phyloP scores from a whole-genome alignment of 805 yeast genomes.

The Teunomyces kruisii region DNA sequence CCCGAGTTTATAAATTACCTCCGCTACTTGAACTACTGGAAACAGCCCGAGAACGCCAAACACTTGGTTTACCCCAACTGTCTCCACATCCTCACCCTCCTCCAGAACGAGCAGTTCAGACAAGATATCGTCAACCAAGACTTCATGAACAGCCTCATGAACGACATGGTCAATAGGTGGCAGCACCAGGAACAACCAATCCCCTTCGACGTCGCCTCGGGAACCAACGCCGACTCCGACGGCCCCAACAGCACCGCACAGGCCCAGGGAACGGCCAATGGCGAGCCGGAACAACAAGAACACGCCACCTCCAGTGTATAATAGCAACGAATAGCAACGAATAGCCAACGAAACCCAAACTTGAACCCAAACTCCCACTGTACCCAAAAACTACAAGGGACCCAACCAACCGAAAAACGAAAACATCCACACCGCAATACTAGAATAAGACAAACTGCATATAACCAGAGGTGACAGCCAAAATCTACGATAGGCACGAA shows the following conservation, averaged over 20 bases:
- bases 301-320: neutral
- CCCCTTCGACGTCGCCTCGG: neutral
- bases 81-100: slow-evolving; percentile 70
- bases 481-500: too few relatives aligned
- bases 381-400: too few relatives aligned
- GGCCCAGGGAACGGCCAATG: neutral
- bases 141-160: slow-evolving; percentile 58
- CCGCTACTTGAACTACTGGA: slow-evolving; percentile 85
- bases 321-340: too few relatives aligned
- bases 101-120: slow-evolving; percentile 54
- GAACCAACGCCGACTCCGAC: neutral
- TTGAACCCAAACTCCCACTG: too few relatives aligned
- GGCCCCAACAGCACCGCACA: neutral
- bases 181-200: slow-evolving; percentile 25
- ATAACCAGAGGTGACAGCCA: neutral
- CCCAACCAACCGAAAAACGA: too few relatives aligned
- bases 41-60: slow-evolving; percentile 64
- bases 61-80: slow-evolving; percentile 86
- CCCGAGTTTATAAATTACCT: slow-evolving; percentile 72
- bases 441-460: neutral
- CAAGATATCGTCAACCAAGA: slow-evolving; percentile 56
- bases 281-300: neutral
- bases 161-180: slow-evolving; percentile 79
- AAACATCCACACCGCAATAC: neutral
- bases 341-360: too few relatives aligned